Evolutionary conservation across 1,284 basidiomycete genomes (phyloP).

Genomic region (Omphalotus olearius): DNA sequence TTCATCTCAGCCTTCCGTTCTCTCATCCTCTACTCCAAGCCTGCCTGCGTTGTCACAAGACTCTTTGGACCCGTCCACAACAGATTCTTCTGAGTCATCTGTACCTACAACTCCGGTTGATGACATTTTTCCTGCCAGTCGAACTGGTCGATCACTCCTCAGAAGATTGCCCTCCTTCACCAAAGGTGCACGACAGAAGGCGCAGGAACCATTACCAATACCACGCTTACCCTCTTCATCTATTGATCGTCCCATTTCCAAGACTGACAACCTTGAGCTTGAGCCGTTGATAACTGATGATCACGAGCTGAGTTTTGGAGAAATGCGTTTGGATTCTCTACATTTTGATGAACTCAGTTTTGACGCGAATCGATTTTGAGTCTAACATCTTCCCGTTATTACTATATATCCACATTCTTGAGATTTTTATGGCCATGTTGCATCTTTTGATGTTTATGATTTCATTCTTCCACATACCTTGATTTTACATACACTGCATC

Average conservation of each 20-base stretch:
- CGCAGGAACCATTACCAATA: background rate
- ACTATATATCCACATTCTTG: background rate
- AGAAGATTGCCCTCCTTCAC: slow-evolving; percentile 12
- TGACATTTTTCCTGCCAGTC: slow-evolving; percentile 7
- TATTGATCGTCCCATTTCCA: too few relatives aligned
- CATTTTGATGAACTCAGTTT: slow-evolving; percentile 49
- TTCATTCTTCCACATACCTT: too few relatives aligned
- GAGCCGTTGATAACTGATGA: background rate
- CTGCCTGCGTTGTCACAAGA: slow-evolving; percentile 11
- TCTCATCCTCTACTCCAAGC: slow-evolving; percentile 1
- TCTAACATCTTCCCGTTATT: too few relatives aligned
- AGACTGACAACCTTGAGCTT: background rate
- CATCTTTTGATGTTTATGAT: too few relatives aligned
- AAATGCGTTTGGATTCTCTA: slow-evolving; percentile 46
- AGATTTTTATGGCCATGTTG: background rate
- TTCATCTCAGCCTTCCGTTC: background rate
- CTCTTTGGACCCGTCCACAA: slow-evolving; percentile 9
- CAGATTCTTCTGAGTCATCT: slow-evolving; percentile 11
- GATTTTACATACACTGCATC: background rate
- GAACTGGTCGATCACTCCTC: slow-evolving; percentile 7
- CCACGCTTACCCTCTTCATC: background rate
- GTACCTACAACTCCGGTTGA: slow-evolving; percentile 14
- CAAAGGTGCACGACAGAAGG: background rate
- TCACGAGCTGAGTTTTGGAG: slow-evolving; percentile 27
- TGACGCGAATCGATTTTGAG: slow-evolving; percentile 36